Percentiles rank a stretch among this genome's conserved stretches.
Conservation (phyloP, 305 asterid genomes). For the Caryopteris hybrid region DNA sequence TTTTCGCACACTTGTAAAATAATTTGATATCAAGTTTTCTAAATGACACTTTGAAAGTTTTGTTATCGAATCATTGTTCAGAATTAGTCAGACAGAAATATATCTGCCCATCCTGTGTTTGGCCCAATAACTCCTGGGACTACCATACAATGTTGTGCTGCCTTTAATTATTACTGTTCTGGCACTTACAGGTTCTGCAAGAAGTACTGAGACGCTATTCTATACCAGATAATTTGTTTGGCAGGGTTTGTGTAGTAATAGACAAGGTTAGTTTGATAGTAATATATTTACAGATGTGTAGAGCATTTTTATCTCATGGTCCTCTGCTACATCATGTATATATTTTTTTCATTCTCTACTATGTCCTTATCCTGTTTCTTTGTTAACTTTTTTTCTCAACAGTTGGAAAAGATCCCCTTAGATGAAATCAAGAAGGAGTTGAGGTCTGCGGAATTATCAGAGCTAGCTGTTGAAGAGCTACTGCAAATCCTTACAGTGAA, state of each 20-base stretch:
- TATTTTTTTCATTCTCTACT: background rate
- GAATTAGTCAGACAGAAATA: background rate
- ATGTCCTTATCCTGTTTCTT: background rate
- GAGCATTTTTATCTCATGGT: background rate
- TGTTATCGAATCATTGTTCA: background rate
- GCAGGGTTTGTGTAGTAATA: slow-evolving; percentile 80
- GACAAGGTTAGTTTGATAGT: slow-evolving; percentile 72
- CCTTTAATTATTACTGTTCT: slow-evolving; percentile 11
- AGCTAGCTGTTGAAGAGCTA: slow-evolving; percentile 79
- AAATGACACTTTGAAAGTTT: background rate
- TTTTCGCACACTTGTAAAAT: background rate
- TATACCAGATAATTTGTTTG: slow-evolving; percentile 66
- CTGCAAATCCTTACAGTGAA: slow-evolving; percentile 73
- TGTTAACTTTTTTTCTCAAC: slow-evolving; percentile 5
- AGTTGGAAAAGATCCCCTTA: slow-evolving; percentile 90
- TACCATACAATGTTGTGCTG: background rate
- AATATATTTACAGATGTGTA: slow-evolving; percentile 1
- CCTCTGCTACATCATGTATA: slow-evolving; percentile 11
- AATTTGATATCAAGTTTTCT: background rate
- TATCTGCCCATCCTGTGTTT: background rate
- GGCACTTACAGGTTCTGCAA: slow-evolving; percentile 72
- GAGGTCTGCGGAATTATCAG: slow-evolving; percentile 73
- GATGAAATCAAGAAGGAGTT: slow-evolving; percentile 86
- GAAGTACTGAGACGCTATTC: slow-evolving; percentile 77
- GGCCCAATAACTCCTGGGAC: background rate